Evolutionary conservation across 805 yeast species (phyloP).

Genomic region (Kluyveromyces wickerhamii): DNA sequence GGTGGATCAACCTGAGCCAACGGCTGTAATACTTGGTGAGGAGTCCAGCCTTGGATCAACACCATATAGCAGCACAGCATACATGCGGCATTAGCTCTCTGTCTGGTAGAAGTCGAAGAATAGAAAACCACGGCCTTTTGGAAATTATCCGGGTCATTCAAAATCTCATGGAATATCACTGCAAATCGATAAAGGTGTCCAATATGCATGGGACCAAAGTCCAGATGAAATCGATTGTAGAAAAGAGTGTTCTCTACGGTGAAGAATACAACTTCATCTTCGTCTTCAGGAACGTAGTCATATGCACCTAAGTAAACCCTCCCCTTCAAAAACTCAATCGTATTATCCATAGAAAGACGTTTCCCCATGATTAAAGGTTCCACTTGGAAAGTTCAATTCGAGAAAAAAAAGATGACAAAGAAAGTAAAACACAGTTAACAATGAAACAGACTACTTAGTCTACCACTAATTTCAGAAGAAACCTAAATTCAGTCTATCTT

Average conservation of each 20-base stretch:
- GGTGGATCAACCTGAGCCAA: constrained; percentile 89
- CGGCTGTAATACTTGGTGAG: constrained; percentile 95
- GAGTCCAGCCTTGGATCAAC: constrained; percentile 94
- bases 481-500: too few relatives aligned
- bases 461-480: too few relatives aligned
- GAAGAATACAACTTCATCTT: constrained; percentile 69
- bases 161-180: constrained; percentile 81
- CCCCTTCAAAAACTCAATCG: constrained; percentile 34
- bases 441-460: not conserved
- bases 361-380: constrained; percentile 21
- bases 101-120: constrained; percentile 71
- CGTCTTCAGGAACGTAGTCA: constrained; percentile 70
- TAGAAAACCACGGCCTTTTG: constrained; percentile 88
- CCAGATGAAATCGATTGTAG: constrained; percentile 91
- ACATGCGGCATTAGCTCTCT: constrained; percentile 91
- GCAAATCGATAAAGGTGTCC: constrained; percentile 94
- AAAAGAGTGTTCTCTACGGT: constrained; percentile 90
- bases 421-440: not conserved
- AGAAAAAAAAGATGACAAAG: constrained; percentile 2
- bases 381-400: too few relatives aligned
- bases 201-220: constrained; percentile 92
- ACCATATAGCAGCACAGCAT: constrained; percentile 91
- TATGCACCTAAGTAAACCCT: constrained; percentile 88
- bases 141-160: constrained; percentile 76
- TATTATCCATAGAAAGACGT: constrained; percentile 28